Percentiles rank a stretch among this genome's conserved stretches.
These are phyloP conservation scores for Rheum nobile DNA, from an alignment of 148 eudicot species.

Conservation along the genomic window DNA sequence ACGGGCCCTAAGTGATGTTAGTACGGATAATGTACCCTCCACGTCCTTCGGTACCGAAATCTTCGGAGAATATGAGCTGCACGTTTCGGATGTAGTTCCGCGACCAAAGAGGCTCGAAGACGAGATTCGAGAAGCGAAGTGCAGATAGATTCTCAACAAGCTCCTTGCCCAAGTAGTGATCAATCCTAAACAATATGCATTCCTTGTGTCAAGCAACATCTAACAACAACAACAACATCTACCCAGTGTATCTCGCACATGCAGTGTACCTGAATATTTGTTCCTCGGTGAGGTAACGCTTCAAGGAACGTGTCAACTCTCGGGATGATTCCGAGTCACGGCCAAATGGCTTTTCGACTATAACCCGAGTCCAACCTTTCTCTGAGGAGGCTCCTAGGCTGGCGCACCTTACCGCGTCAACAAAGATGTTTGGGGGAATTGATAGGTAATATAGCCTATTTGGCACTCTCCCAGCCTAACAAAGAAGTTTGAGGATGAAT, in stretches of 20 bases:
- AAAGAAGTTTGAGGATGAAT: neutral
- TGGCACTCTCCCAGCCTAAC: constrained; percentile 49
- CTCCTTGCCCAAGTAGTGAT: constrained; percentile 85
- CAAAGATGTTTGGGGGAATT: constrained; percentile 69
- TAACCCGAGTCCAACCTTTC: constrained; percentile 83
- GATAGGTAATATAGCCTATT: constrained; percentile 82
- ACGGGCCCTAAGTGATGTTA: neutral
- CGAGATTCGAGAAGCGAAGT: constrained; percentile 86
- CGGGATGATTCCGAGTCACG: constrained; percentile 58
- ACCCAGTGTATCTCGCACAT: too few species aligned
- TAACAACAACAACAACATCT: too few species aligned
- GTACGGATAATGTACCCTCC: constrained; percentile 41
- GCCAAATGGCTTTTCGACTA: constrained; percentile 95
- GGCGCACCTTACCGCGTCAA: constrained; percentile 66
- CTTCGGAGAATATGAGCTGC: constrained; percentile 78
- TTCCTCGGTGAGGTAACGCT: constrained; percentile 56
- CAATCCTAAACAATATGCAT: constrained; percentile 38
- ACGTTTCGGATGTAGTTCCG: constrained; percentile 75
- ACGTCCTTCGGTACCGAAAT: constrained; percentile 67
- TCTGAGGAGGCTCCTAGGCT: constrained; percentile 48
- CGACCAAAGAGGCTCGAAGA: constrained; percentile 83
- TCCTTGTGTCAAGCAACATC: too few species aligned
- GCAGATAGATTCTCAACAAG: constrained; percentile 79
- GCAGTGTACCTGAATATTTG: constrained; percentile 66
- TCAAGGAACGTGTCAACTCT: constrained; percentile 48